Evolutionary conservation across 1,139 yeast species (phyloP).

Genomic region (Blastobotrys proliferans): DNA sequence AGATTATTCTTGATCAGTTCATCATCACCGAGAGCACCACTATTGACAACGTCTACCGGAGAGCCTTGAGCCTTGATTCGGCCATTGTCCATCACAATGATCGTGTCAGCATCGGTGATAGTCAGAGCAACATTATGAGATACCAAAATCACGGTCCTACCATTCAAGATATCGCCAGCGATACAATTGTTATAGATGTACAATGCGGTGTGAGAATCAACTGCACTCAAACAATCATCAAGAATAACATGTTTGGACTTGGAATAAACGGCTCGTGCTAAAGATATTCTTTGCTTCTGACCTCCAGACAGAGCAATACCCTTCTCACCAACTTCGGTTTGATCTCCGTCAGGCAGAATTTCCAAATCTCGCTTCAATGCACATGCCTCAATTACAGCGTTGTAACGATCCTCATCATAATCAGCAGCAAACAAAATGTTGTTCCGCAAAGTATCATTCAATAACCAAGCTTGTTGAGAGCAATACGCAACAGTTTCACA

Average conservation of each 20-base stretch:
- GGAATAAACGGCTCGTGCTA: constrained; percentile 91
- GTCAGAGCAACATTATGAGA: constrained; percentile 93
- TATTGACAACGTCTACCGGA: constrained; percentile 67
- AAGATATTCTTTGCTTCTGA: constrained; percentile 91
- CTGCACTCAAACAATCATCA: constrained; percentile 95
- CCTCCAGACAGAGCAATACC: constrained; percentile 97
- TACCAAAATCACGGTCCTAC: constrained; percentile 84
- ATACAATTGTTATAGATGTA: constrained; percentile 90
- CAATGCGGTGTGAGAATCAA: constrained; percentile 91
- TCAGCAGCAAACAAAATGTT: constrained; percentile 78
- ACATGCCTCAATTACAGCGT: constrained; percentile 70
- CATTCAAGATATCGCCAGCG: constrained; percentile 77
- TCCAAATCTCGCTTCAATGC: constrained; percentile 71
- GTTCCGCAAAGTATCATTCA: constrained; percentile 80
- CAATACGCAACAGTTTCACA: constrained; percentile 94
- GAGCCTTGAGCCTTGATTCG: constrained; percentile 70
- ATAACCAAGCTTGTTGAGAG: constrained; percentile 92
- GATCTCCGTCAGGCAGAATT: constrained; percentile 61
- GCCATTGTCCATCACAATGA: constrained; percentile 82
- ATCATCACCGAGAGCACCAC: constrained; percentile 73
- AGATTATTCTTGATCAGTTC: constrained; percentile 68
- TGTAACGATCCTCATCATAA: constrained; percentile 69
- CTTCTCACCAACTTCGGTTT: constrained; percentile 89
- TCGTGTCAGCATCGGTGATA: constrained; percentile 71
- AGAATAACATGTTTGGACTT: constrained; percentile 73